Evolutionary conservation across 441 rosid species (phyloP).

Genomic region (Metrosideros polymorpha): DNA sequence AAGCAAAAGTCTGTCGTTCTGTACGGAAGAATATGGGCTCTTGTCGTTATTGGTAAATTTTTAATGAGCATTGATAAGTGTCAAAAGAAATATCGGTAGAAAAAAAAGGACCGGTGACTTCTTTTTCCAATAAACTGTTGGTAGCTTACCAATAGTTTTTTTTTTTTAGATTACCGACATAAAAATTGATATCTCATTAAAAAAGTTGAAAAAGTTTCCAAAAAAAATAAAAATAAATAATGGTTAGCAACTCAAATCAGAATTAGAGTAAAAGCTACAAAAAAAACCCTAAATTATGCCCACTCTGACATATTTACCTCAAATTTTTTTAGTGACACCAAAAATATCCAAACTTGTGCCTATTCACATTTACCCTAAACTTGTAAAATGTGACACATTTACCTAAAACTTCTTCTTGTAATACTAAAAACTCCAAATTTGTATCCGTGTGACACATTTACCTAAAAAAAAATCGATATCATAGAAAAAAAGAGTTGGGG

Average conservation of each 20-base stretch:
- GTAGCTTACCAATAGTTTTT: neutral
- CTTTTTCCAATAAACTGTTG: neutral
- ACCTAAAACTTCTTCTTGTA: no score
- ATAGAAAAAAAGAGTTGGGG: no score
- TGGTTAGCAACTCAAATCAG: neutral
- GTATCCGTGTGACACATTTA: no score
- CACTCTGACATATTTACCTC: no score
- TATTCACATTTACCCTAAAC: no score
- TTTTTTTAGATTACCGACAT: neutral
- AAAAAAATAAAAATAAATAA: neutral
- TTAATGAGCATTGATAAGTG: neutral
- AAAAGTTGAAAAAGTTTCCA: neutral
- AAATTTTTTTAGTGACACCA: no score
- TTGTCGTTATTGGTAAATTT: neutral
- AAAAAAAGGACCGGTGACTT: neutral
- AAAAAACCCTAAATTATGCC: no score
- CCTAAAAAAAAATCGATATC: no score
- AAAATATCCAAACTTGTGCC: no score
- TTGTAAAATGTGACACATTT: no score
- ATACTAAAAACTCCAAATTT: no score
- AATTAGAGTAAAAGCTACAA: no score
- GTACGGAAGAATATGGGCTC: neutral
- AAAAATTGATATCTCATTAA: neutral
- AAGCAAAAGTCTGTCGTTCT: neutral
- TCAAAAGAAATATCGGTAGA: neutral